phyloP scores from a whole-genome alignment of 805 yeast genomes.

The Candida tallmaniae region DNA sequence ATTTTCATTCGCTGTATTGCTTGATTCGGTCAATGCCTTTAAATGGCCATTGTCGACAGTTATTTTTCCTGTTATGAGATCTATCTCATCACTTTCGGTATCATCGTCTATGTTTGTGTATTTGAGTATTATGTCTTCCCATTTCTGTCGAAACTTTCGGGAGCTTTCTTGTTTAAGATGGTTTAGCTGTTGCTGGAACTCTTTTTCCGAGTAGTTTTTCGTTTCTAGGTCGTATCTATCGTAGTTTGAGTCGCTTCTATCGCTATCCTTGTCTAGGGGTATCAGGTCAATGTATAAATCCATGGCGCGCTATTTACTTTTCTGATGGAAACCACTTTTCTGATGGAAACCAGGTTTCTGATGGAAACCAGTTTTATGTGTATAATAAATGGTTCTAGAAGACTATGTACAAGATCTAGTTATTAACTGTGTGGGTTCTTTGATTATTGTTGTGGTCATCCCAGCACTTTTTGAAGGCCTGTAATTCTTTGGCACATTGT shows the following conservation, averaged over 20 bases:
- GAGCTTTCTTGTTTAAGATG: conserved; percentile 25
- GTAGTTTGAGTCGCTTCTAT: background rate
- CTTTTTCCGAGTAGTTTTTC: conserved; percentile 11
- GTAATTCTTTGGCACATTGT: conserved; percentile 41
- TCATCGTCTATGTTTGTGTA: conserved; percentile 45
- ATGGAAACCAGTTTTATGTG: too few species aligned
- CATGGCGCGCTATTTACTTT: too few species aligned
- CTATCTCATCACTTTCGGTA: conserved; percentile 61
- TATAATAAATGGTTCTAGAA: too few species aligned
- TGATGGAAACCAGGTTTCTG: too few species aligned
- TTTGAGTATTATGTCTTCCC: conserved; percentile 52
- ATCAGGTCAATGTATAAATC: too few species aligned
- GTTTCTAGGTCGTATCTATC: background rate
- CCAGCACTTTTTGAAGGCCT: conserved; percentile 63
- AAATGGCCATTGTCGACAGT: conserved; percentile 68
- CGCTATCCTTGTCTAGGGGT: background rate
- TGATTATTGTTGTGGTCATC: conserved; percentile 48
- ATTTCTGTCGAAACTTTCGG: conserved; percentile 25
- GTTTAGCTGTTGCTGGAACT: conserved; percentile 20
- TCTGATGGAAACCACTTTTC: too few species aligned
- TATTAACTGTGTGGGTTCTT: conserved; percentile 41
- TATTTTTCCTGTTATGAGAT: conserved; percentile 59
- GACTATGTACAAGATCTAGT: background rate
- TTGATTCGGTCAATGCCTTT: conserved; percentile 34
- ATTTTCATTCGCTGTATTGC: conserved; percentile 14